A percentile compares a stretch with the other conserved stretches of the same genome.
These are phyloP conservation scores for Ceratocystis diversiconidia DNA, from an alignment of 2,329 filamentous ascomycete genomes.

Conservation along the genomic window DNA sequence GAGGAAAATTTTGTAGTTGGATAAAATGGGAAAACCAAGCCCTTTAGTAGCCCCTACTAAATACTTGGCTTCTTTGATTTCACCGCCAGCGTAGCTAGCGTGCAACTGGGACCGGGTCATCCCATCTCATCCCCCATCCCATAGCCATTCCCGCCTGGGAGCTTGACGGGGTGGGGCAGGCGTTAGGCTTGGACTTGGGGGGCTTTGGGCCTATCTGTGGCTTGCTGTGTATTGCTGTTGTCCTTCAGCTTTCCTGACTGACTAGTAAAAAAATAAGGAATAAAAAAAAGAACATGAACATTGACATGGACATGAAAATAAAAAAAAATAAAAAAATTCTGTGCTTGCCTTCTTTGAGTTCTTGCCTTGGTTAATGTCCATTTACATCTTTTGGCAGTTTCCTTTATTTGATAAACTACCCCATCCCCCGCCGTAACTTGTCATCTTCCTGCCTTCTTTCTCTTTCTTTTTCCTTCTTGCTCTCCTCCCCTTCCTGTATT, in stretches of 20 bases:
- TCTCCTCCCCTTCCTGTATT: slow-evolving; percentile 10
- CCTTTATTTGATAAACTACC: slow-evolving; percentile 2
- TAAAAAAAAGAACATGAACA: no score
- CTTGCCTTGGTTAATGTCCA: neutral
- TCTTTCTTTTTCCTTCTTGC: neutral
- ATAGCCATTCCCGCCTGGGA: no score
- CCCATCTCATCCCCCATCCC: neutral
- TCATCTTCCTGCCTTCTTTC: slow-evolving; percentile 13
- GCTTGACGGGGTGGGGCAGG: no score
- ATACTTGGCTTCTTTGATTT: slow-evolving; percentile 4
- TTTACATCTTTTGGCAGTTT: neutral
- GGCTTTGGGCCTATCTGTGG: no score
- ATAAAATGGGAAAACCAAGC: neutral
- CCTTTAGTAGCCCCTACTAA: neutral
- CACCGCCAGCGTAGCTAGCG: slow-evolving; percentile 9
- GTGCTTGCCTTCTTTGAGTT: neutral
- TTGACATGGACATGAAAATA: no score
- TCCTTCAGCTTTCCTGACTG: neutral
- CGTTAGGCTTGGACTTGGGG: no score
- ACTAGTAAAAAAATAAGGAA: neutral
- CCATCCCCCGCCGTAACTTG: neutral
- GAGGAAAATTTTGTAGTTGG: neutral
- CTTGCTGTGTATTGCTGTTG: no score
- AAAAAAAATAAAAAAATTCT: no score
- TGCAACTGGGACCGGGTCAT: neutral